Conservation (phyloP, 2,329 filamentous ascomycete genomes). For the Beauveria brongniartii region DNA sequence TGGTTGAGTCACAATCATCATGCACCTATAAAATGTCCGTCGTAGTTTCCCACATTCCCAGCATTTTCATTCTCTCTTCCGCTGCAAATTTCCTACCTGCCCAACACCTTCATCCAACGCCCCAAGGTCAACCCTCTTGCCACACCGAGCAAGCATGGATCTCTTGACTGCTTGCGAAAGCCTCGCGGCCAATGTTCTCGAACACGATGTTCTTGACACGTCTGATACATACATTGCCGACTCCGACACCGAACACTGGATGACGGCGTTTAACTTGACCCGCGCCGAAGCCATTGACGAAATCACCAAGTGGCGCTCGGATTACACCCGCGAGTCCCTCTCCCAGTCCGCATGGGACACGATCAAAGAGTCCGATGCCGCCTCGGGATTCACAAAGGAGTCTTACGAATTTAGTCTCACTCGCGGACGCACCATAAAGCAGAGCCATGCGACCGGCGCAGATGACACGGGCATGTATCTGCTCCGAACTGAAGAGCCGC, state of each 20-base stretch:
- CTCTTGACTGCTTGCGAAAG: background rate
- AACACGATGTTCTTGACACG: background rate
- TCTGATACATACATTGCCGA: conserved; percentile 7
- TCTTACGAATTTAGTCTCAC: conserved; percentile 12
- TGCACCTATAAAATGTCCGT: too few relatives aligned
- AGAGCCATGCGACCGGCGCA: background rate
- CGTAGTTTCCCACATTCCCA: too few relatives aligned
- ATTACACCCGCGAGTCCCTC: conserved; percentile 1
- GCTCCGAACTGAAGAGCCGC: background rate
- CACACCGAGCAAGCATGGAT: background rate
- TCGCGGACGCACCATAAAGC: background rate
- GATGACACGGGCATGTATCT: background rate
- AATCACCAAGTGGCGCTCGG: conserved; percentile 7
- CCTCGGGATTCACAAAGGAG: conserved; percentile 10
- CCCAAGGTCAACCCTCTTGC: too few relatives aligned
- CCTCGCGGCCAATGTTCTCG: background rate
- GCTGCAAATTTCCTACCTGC: too few relatives aligned
- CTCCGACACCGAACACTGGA: conserved; percentile 6
- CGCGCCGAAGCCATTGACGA: conserved; percentile 5
- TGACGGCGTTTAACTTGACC: conserved; percentile 5
- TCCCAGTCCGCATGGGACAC: conserved; percentile 9
- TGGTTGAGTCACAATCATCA: too few relatives aligned
- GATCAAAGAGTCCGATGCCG: conserved; percentile 1
- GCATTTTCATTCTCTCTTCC: background rate
- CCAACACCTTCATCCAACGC: too few relatives aligned